Base-by-base conservation (phyloP, 1,284 basidiomycete species). In the Singerocomus inundabilis region DNA sequence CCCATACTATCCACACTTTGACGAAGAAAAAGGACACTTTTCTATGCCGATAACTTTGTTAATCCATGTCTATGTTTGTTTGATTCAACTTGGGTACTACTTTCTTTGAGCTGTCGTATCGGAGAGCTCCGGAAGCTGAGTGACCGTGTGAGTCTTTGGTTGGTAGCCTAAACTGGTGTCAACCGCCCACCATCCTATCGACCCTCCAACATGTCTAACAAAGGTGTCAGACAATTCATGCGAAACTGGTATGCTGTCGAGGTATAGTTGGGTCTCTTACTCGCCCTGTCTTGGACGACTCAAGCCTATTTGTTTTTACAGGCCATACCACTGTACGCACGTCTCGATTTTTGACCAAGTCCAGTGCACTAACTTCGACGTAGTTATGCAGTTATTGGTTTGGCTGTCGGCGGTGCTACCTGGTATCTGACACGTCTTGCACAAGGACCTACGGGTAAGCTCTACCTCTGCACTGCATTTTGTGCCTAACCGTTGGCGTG, bases 161-260 rank as follows among this genome's bases (percentile, higher is more conserved):
- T 21, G 21, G 21, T 21, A n/a, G n/a, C n/a, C n/a, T n/a, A n/a
- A n/a, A n/a, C n/a, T n/a, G n/a, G n/a, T n/a, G n/a, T 21, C 21
- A 21, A 21, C 21, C 21, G 21, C 21, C 21, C 21, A 35, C 26
- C 12, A 21, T 35, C 12, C 39, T 45, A 50, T 41, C 15, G 3
- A 62, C 30, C 44, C 39, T 49, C 31, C 38, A 58, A 53, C 50
- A 70, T 69, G 67, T 54, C 54, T 29, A 44, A 36, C 48, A 57
- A 48, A 49, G 52, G 67, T 51, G 28, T 15, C 24, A 65, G 55
- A 46, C 46, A 60, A 18, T 78, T 85, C 61, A 76, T 85, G 78
- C 85, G 79, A 72, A 76, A 89, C 72, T 91, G 88, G 88, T 89
- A 78, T 63, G 88, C 88, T 72, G 74, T 91, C 60, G 88, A 91